These are phyloP conservation scores for Nidularia pulvinata DNA, from an alignment of 768 basidiomycete species.

Conservation along the genomic window DNA sequence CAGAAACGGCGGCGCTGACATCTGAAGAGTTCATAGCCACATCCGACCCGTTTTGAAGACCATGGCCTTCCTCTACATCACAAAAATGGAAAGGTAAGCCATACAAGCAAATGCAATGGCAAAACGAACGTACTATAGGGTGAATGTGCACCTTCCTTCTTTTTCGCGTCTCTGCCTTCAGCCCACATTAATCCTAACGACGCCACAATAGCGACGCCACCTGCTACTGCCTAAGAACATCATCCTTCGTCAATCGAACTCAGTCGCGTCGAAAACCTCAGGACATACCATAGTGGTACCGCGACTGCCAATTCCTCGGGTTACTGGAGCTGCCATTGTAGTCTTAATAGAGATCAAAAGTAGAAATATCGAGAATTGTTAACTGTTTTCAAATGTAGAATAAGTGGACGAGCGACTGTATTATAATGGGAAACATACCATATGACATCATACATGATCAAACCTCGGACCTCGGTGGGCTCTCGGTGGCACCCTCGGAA, in stretches of 20 bases:
- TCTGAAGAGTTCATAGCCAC: constrained; percentile 35
- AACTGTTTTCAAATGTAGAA: too few species aligned
- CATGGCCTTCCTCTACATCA: neutral
- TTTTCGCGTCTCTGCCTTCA: constrained; percentile 26
- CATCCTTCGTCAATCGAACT: too few species aligned
- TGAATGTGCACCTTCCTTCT: constrained; percentile 26
- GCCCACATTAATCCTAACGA: constrained; percentile 28
- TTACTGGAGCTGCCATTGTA: constrained; percentile 2
- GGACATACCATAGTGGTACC: constrained; percentile 15
- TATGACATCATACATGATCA: too few species aligned
- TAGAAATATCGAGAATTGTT: too few species aligned
- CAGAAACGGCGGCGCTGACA: constrained; percentile 32
- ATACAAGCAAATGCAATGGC: too few species aligned
- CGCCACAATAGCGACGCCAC: constrained; percentile 20
- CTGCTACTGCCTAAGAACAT: constrained; percentile 22
- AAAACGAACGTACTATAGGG: constrained; percentile 22
- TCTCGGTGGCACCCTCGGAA: too few species aligned
- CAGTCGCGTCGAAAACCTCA: too few species aligned
- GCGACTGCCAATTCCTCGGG: constrained; percentile 8
- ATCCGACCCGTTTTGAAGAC: constrained; percentile 18
- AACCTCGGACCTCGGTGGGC: too few species aligned
- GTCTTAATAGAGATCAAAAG: too few species aligned
- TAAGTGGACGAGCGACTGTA: too few species aligned
- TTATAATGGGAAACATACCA: too few species aligned
- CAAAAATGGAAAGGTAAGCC: too few species aligned